Evolutionary conservation across 352 stramenopile species (phyloP), one percentile per base, ranked within the genome.

Genomic region (Globisporangium middletonii): DNA sequence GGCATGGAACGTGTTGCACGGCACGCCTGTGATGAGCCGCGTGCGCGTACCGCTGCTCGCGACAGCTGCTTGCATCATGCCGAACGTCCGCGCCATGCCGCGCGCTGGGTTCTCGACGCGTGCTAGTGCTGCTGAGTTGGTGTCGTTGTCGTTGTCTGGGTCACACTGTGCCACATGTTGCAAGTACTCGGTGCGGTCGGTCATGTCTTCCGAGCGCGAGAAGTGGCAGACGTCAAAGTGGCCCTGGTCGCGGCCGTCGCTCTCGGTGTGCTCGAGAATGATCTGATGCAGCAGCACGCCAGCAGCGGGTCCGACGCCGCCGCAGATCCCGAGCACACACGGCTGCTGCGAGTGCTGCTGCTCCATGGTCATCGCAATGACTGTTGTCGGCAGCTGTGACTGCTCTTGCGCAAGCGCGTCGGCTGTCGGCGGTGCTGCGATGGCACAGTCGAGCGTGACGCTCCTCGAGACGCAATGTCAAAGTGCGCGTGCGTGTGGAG

Each of bases 1-100:
- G 18, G 79, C 77, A 65, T 89, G 79, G 59, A 92, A 92, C 8
- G 82, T 89, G 50, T 89, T 89, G 74, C 79, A 92, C 13, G 79
- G 75, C 35, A 89, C 77, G 37, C 79, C 79, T 16, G 72, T 68
- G 35, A 89, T 68, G 8, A 92, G 76, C 23, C 67, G 77, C 35
- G 63, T 43, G 16, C 16, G 18, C 13, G 16, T 23, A 27, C 9
- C 13, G 16, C 9, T 63, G 33, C 68, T 59, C 11, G 55, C 41
- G 18, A 72, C 75, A 5, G 73, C 76, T 15, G 67, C 72, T 35
- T 75, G 66, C 70, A 92, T 80, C 79, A 92, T 89, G 30, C 72
- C 66, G 46, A 92, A 80, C 41, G 79, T 92, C 15, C 77, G 75
- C 35, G 79, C 79, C 81, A 92, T 92, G 50, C 81, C 81, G 26